Percentiles rank a stretch among this genome's conserved stretches.
phyloP scores from a whole-genome alignment of 2,329 filamentous ascomycete species.

The Fusarium sp. region DNA sequence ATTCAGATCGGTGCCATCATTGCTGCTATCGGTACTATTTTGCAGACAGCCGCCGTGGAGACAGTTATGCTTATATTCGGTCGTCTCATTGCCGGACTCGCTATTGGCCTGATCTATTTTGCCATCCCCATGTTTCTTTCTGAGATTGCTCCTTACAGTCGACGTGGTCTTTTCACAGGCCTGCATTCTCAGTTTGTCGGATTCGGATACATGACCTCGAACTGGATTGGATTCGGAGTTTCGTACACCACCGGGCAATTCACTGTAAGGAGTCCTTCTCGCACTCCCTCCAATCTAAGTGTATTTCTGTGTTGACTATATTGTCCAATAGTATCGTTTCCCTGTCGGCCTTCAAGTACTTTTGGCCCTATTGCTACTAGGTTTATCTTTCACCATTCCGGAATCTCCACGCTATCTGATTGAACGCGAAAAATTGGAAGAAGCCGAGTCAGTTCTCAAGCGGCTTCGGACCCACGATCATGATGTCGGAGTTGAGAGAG shows the following conservation, averaged over 20 bases:
- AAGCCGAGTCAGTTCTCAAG: not conserved
- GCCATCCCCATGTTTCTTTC: not conserved
- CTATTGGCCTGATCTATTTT: not conserved
- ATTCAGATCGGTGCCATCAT: too few species aligned
- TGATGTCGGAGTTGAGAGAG: not conserved
- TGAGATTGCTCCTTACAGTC: not conserved
- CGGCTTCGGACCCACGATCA: too few species aligned
- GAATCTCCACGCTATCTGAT: not conserved
- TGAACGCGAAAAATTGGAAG: not conserved
- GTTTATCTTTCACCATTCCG: not conserved
- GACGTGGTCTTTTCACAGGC: not conserved
- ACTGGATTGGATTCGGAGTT: not conserved
- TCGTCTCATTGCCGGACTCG: not conserved
- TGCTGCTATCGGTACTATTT: too few species aligned
- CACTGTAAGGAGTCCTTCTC: not conserved
- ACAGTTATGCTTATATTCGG: not conserved
- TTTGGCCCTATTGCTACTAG: not conserved
- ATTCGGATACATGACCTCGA: not conserved
- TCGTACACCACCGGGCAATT: not conserved
- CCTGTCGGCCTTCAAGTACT: not conserved
- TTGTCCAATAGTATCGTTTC: not conserved
- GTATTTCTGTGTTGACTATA: too few species aligned
- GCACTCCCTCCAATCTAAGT: too few species aligned
- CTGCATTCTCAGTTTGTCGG: not conserved
- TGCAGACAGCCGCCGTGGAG: not conserved